Evolutionary conservation across 2,329 filamentous ascomycete genomes (phyloP).

Genomic region (Hypoxylon sp.): DNA sequence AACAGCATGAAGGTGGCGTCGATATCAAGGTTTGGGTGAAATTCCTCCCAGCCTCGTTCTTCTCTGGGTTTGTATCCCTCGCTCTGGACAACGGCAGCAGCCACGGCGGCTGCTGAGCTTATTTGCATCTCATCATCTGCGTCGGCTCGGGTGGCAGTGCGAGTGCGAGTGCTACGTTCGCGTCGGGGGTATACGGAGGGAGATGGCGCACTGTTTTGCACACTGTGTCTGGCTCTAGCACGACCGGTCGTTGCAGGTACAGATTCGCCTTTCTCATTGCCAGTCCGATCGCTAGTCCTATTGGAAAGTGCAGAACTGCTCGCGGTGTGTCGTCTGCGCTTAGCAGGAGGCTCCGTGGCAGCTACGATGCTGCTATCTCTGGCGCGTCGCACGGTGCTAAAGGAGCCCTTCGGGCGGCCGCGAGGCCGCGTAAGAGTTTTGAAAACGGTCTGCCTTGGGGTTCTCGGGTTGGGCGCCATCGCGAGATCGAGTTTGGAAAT

Average conservation of each 20-base stretch:
- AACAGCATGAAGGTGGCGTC: constrained; percentile 81
- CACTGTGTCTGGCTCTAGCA: constrained; percentile 60
- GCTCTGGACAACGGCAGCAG: constrained; percentile 85
- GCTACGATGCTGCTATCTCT: constrained; percentile 48
- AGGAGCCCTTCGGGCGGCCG: constrained; percentile 36
- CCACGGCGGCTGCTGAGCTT: constrained; percentile 87
- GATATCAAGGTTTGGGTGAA: constrained; percentile 93
- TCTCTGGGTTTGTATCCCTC: constrained; percentile 98
- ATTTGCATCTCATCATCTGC: constrained; percentile 72
- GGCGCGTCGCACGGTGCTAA: constrained; percentile 43
- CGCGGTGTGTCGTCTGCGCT: constrained; percentile 81
- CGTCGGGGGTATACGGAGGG: constrained; percentile 60
- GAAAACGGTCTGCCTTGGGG: constrained; percentile 42
- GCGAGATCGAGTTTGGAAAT: constrained; percentile 10
- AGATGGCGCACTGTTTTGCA: constrained; percentile 58
- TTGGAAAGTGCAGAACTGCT: constrained; percentile 88
- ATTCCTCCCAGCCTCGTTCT: constrained; percentile 97
- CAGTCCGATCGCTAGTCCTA: constrained; percentile 79
- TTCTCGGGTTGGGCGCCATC: constrained; percentile 47
- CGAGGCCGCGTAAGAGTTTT: constrained; percentile 39
- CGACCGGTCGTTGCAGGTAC: constrained; percentile 58
- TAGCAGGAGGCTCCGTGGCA: constrained; percentile 68
- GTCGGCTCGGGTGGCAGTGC: constrained; percentile 59
- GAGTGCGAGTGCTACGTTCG: constrained; percentile 64
- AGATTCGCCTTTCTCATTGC: constrained; percentile 64